A percentile compares a stretch with the other conserved stretches of the same genome.
These are phyloP conservation scores for Penicillium aurantiogriseum DNA, from an alignment of 2,329 filamentous ascomycete genomes.

Conservation along the genomic window DNA sequence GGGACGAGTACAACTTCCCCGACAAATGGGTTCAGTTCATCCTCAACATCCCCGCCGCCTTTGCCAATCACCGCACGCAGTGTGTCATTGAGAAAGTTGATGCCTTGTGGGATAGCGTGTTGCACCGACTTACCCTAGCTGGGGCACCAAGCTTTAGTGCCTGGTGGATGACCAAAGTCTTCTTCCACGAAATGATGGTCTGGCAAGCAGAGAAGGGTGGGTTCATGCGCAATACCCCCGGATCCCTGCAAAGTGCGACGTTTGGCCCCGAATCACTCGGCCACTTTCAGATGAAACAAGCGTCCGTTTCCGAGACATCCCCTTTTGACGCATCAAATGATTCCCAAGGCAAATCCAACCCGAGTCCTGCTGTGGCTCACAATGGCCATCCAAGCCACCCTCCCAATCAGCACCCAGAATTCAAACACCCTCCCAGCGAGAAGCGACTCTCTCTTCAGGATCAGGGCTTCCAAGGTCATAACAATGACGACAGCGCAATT, in stretches of 20 bases:
- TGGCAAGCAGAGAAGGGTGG: conserved; percentile 89
- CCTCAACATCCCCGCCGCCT: conserved; percentile 40
- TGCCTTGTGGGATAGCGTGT: conserved; percentile 44
- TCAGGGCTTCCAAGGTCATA: conserved; percentile 32
- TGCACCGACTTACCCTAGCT: conserved; percentile 45
- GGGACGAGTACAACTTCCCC: conserved; percentile 49
- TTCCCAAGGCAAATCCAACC: conserved; percentile 22
- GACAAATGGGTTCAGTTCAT: conserved; percentile 50
- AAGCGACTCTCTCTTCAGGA: conserved; percentile 51
- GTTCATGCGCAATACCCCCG: conserved; percentile 64
- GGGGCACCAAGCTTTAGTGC: conserved; percentile 49
- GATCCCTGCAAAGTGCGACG: conserved; percentile 30
- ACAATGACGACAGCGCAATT: conserved; percentile 71
- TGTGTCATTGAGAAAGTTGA: conserved; percentile 48
- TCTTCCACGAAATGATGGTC: conserved; percentile 89
- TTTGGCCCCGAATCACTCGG: conserved; percentile 27
- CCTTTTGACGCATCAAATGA: conserved; percentile 18
- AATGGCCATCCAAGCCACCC: conserved; percentile 17
- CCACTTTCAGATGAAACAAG: conserved; percentile 24
- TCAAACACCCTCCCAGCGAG: conserved; percentile 21
- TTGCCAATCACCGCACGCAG: conserved; percentile 43
- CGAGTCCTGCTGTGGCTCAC: conserved; percentile 18
- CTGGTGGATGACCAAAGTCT: conserved; percentile 79
- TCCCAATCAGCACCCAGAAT: conserved; percentile 19
- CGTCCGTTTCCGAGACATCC: conserved; percentile 15